Conservation (phyloP, 139 green algal genomes). For the Micractinium conductrix region DNA sequence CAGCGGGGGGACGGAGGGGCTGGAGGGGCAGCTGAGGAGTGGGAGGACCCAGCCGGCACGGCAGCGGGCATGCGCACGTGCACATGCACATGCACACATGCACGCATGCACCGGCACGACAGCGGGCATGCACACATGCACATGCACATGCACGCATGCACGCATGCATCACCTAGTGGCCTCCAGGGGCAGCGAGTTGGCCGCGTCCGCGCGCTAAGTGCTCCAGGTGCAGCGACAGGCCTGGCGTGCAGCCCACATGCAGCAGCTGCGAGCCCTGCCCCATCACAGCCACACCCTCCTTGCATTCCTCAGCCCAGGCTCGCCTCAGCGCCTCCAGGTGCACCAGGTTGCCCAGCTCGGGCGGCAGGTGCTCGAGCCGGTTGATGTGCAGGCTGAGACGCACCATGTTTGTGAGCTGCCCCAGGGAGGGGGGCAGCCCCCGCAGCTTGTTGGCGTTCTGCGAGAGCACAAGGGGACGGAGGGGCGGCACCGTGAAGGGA, state of each 20-base stretch:
- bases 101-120: too few relatives aligned
- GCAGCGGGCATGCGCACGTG: background rate
- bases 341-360: slow-evolving; percentile 39
- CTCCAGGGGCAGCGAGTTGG: too few relatives aligned
- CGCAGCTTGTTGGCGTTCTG: slow-evolving; percentile 48
- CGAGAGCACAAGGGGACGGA: background rate
- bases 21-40: too few relatives aligned
- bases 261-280: too few relatives aligned
- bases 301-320: background rate
- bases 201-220: too few relatives aligned
- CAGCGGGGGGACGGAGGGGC: background rate
- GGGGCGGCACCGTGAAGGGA: too few relatives aligned
- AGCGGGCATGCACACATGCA: background rate
- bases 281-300: background rate
- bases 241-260: too few relatives aligned
- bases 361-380: slow-evolving; percentile 31
- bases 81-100: background rate
- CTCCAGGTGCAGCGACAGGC: too few relatives aligned
- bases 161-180: too few relatives aligned
- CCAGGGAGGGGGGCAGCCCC: slow-evolving; percentile 32
- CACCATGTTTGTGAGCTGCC: slow-evolving; percentile 37
- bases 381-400: slow-evolving; percentile 53
- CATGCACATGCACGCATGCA: too few relatives aligned
- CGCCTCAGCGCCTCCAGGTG: slow-evolving; percentile 45
- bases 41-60: too few relatives aligned